Base-by-base conservation (phyloP, 192 early-diverging fungal species). In the Geosiphon pyriformis region DNA sequence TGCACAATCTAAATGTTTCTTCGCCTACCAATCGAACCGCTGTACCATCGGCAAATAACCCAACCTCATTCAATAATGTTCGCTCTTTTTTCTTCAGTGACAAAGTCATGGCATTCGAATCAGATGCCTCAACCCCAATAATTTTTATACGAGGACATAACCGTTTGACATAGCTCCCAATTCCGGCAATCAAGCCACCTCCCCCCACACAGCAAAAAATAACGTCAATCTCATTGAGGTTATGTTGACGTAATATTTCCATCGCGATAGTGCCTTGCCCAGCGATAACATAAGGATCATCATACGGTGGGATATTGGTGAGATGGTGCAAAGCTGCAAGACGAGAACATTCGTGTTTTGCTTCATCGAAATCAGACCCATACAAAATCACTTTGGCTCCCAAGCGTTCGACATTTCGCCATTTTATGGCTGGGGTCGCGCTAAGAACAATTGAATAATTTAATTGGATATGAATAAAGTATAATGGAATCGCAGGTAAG, bases 221-320 rank as follows among this genome's bases (percentile, higher is more conserved):
- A 50, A 90, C 88, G 49, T 95, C 86, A 55, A 96, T 90, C 34
- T 88, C 76, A 10, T 80, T 59, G 47, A 77, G 46, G 53, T 78
- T 78, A 51, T 73, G 70, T 70, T 92, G 89, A 47, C 88, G 81
- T 58, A 91, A 71, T 12, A 91, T 82, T 79, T 98, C 96, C 62
- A 95, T 80, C 20, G 84, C 96, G 42, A 96, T 87, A 6, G 96
- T 98, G 34, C 96, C 97, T 78, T 99, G 97, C 2, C 97, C 97
- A n/a, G 97, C 97, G 74, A 98, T 98, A 22, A 99, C 95, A 70
- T 90, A 87, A 4, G 95, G 97, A 64, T 98, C 95, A 75, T 99
- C 95, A 73, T 92, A 99, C 4, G 97, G 96, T 17, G 94, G 96
- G 69, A 99, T 96, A 73, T 97, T 90, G 61, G 88, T 91, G 46